These are phyloP conservation scores for Babesia bovis DNA, from an alignment of 169 alveolate genomes.

Conservation along the genomic window DNA sequence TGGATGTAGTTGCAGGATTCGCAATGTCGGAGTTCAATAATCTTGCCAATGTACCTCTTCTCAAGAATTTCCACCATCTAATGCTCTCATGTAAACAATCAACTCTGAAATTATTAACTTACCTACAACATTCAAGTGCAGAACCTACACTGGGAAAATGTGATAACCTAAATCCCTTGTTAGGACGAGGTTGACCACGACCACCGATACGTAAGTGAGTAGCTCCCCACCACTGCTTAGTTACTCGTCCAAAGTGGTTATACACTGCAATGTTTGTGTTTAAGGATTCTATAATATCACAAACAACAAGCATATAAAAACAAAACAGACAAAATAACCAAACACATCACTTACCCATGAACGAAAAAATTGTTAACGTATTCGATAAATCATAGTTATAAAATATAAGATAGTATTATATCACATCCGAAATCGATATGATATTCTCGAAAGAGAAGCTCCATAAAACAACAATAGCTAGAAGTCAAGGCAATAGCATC, in stretches of 20 bases:
- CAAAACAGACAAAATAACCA: neutral
- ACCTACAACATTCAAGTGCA: conserved; percentile 64
- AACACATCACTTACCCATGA: conserved; percentile 20
- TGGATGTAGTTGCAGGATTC: neutral
- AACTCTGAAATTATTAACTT: neutral
- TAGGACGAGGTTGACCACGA: conserved; percentile 66
- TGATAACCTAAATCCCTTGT: conserved; percentile 54
- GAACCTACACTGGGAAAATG: conserved; percentile 30
- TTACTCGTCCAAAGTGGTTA: conserved; percentile 21
- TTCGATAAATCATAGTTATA: too few relatives aligned
- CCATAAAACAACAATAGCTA: too few relatives aligned
- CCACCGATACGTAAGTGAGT: conserved; percentile 67
- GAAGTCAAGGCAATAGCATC: too few relatives aligned
- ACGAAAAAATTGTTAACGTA: too few relatives aligned
- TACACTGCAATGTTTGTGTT: conserved; percentile 9
- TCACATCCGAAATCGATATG: too few relatives aligned
- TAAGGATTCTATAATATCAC: neutral
- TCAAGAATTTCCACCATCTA: conserved; percentile 65
- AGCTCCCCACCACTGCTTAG: conserved; percentile 74
- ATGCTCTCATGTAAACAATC: neutral
- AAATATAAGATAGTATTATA: too few relatives aligned
- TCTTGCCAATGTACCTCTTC: conserved; percentile 57
- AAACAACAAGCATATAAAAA: neutral
- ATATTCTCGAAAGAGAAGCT: too few relatives aligned
- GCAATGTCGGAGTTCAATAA: conserved; percentile 22